Evolutionary conservation across 2,329 filamentous ascomycete species (phyloP), one percentile per base, ranked within the genome.

Genomic region (Sarocladium brachiariae): DNA sequence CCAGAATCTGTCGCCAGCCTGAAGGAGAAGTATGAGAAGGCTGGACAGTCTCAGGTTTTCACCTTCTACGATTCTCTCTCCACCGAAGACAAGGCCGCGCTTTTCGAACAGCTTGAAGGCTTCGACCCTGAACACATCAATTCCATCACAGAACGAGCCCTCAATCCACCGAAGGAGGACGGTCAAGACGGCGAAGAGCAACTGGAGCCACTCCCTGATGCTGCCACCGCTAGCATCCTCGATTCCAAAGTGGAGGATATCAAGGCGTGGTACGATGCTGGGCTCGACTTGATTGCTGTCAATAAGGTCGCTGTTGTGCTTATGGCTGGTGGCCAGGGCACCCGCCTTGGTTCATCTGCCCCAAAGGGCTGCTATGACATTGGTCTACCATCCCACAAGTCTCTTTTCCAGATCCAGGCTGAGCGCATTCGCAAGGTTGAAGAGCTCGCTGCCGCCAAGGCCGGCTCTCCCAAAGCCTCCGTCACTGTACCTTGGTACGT

Each of bases 331-430:
- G 93, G 93, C 30, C 93, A 99, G 73, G 93, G 93, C 56, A 99
- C 93, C 55, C 82, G 93, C 55, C 74, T 99, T 56, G 93, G 93
- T 59, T 96, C 90, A 76, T 93, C 90, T 52, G 92, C 86, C 16
- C 93, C 93, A 58, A 99, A 99, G 76, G 93, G 93, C 52, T 97
- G 92, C 79, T 99, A 88, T 71, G 86, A 99, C 65, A 97, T 99
- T 67, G 90, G 90, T 16, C 80, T 99, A 52, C 89, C 92, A 27
- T 96, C 89, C 59, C 73, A 86, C 65, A 99, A 99, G 76, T 90
- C 90, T 14, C 80, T 99, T 53, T 99, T 99, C 79, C 91, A 97
- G 75, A 87, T 99, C 60, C 93, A 99, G 71, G 93, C 87, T 39
- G 91, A 99, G 80, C 80, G 93, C 50, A 97, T 99, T 64, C 78